These are phyloP conservation scores for Aegilops speltoides DNA, from an alignment of 176 grass and related monocot species.

Conservation along the genomic window DNA sequence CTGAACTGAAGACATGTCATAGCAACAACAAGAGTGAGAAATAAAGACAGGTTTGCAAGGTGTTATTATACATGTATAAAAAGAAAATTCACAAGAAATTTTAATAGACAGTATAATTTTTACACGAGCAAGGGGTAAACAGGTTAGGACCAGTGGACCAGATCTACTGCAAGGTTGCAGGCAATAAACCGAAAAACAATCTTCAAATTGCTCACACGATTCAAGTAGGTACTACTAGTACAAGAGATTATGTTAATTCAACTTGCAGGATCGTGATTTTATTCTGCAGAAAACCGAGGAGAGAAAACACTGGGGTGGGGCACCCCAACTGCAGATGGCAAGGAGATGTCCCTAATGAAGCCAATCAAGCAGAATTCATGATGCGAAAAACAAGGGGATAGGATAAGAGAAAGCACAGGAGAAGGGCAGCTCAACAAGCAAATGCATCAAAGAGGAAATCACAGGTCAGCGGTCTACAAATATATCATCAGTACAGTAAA, in stretches of 20 bases:
- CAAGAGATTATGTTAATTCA: slow-evolving; percentile 27
- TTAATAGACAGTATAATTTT: not conserved
- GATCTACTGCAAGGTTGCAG: slow-evolving; percentile 53
- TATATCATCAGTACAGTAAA: not conserved
- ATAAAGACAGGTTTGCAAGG: not conserved
- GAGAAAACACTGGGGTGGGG: slow-evolving; percentile 20
- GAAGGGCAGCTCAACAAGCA: not conserved
- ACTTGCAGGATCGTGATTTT: slow-evolving; percentile 31
- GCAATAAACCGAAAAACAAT: slow-evolving; percentile 28
- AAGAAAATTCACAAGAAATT: not conserved
- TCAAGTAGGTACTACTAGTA: slow-evolving; percentile 1
- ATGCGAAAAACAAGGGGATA: slow-evolving; percentile 21
- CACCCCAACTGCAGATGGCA: slow-evolving; percentile 30
- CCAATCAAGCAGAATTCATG: slow-evolving; percentile 17
- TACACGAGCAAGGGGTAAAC: slow-evolving; percentile 20
- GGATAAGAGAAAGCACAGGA: slow-evolving; percentile 16
- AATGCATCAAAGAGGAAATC: slow-evolving; percentile 25
- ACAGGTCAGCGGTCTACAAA: not conserved
- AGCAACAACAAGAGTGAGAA: not conserved
- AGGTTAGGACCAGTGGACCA: slow-evolving; percentile 26
- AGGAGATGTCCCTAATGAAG: not conserved
- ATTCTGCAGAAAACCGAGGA: slow-evolving; percentile 5
- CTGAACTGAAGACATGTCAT: slow-evolving; percentile 63
- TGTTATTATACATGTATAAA: not conserved
- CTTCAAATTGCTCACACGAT: slow-evolving; percentile 24